Conservation (phyloP, 2,329 filamentous ascomycete species). For the Lasiodiplodia gonubiensis region DNA sequence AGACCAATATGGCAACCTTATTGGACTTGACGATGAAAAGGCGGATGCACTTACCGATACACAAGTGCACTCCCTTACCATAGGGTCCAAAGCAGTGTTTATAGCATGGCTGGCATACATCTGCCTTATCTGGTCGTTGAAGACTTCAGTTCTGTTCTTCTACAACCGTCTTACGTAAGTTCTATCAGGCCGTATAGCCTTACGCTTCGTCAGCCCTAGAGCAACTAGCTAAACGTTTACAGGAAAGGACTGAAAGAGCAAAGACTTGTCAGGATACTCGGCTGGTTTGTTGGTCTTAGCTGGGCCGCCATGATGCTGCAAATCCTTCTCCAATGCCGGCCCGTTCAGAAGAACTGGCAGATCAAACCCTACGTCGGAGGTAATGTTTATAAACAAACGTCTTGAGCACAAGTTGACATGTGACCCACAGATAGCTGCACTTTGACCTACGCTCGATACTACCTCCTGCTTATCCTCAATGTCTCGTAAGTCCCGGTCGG, state of each 20-base stretch:
- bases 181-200: conserved; percentile 31
- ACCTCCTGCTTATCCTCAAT: conserved; percentile 47
- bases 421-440: conserved; percentile 39
- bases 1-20: conserved; percentile 11
- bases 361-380: conserved; percentile 50
- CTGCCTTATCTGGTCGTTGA: conserved; percentile 51
- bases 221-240: neutral
- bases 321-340: conserved; percentile 41
- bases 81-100: conserved; percentile 45
- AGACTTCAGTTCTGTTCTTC: conserved; percentile 52
- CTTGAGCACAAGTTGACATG: neutral
- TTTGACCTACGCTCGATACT: conserved; percentile 41
- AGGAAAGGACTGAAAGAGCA: conserved; percentile 10
- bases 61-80: conserved; percentile 38
- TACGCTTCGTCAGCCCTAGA: conserved; percentile 28
- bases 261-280: neutral
- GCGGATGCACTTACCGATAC: conserved; percentile 40
- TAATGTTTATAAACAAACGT: neutral
- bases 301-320: conserved; percentile 45
- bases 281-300: conserved; percentile 35
- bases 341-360: conserved; percentile 50
- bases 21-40: conserved; percentile 30
- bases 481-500: conserved; percentile 31
- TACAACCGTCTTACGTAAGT: conserved; percentile 52
- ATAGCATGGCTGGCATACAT: conserved; percentile 52